Evolutionary conservation across 2,329 filamentous ascomycete genomes (phyloP).

Genomic region (Torrubiellomyces zombiae): DNA sequence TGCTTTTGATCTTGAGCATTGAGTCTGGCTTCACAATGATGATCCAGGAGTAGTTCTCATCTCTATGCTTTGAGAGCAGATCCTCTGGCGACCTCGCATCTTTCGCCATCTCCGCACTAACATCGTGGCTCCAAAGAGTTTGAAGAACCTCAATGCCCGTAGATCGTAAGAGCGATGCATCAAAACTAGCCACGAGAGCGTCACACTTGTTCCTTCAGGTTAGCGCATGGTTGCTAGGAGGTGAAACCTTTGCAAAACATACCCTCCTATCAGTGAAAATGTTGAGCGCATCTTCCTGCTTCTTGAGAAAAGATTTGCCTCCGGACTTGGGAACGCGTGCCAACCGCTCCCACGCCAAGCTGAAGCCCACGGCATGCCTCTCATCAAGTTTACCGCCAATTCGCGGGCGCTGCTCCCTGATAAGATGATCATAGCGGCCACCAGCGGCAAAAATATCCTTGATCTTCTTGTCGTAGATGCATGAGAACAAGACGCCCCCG

Average conservation of each 20-base stretch:
- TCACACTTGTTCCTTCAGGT: constrained; percentile 61
- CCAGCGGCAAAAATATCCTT: constrained; percentile 83
- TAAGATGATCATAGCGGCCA: constrained; percentile 79
- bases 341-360: constrained; percentile 73
- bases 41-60: constrained; percentile 71
- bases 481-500: constrained; percentile 78
- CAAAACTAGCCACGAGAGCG: constrained; percentile 78
- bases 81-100: constrained; percentile 69
- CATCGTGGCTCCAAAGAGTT: constrained; percentile 64
- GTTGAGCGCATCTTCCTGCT: constrained; percentile 41
- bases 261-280: constrained; percentile 48
- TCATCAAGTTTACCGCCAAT: constrained; percentile 44
- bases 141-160: constrained; percentile 63
- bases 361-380: constrained; percentile 80
- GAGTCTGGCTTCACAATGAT: constrained; percentile 70
- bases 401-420: constrained; percentile 65
- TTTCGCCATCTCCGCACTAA: constrained; percentile 75
- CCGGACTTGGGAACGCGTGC: constrained; percentile 44
- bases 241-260: too few species aligned
- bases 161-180: constrained; percentile 56
- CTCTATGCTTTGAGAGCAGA: constrained; percentile 56
- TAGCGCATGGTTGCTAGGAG: too few species aligned
- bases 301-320: constrained; percentile 49
- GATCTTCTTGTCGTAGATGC: constrained; percentile 69
- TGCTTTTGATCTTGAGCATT: constrained; percentile 63